Base-by-base conservation (phyloP, 2,329 filamentous ascomycete genomes). In the Zasmidium angulare region DNA sequence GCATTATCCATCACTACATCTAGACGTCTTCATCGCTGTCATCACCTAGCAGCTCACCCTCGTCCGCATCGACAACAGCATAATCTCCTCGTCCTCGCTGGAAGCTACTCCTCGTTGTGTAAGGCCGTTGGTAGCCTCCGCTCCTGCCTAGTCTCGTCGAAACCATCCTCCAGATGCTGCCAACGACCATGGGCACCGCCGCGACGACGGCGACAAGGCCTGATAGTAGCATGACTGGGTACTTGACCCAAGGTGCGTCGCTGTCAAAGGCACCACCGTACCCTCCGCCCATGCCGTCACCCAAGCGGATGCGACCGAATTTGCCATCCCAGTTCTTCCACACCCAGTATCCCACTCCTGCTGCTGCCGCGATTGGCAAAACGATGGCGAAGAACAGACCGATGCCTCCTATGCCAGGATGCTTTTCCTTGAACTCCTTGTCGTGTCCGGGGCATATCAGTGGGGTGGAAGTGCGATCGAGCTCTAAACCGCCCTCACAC, bases 31-130 rank as follows among this genome's bases (percentile, higher is more conserved):
- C 92, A 65, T 97, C 93, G 66, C 91, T 92, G 40, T 65, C 64
- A 21, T 97, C 93, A 0, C 95, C 95, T 36, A 99, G 78, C 66
- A 99, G 79, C 79, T 98, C 93, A 51, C 93, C 93, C 74, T 98
- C 95, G 72, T 98, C 95, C 53, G 95, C 90, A 69, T 96, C 92
- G 53, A 96, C 91, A 69, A 89, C 84, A 17, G 88, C 86, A 74
- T 98, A 98, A 74, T 96, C 91, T n/a, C 89, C 88, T 57, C 90
- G 84, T 1, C 91, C 89, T 58, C 92, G 85, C 3, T 92, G 89
- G 77, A 99, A 99, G 62, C 90, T 93, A 70, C 90, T 90, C 60
- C 96, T 82, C 52, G 90, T 96, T 17, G 92, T 95, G 74, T 96
- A 99, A 57, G 88, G 86, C 61, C 89, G 81, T 40, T 77, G 76